Evolutionary conservation across 306 rosid species (phyloP), one percentile per base, ranked within the genome.

Genomic region (Mucuna pruriens): DNA sequence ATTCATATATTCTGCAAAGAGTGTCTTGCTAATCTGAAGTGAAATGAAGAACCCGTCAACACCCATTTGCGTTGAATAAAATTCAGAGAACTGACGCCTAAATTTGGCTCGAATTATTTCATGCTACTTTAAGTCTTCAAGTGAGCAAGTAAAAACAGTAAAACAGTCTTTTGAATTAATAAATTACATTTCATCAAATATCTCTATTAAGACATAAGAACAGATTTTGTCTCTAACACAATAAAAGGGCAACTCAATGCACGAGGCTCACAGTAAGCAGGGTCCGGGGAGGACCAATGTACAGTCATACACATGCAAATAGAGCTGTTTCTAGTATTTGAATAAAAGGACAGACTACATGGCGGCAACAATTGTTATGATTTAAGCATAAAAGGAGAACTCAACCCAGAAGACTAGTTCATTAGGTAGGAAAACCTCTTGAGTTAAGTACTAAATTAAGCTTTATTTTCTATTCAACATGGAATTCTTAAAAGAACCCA

Each of bases 11-110:
- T 90, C 97, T 45, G 82, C 88, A 63, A 89, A 86, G 67, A 95
- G 94, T 58, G 97, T 95, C 90, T 95, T 95, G 97, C 99, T 91
- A 75, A 93, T 89, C 99, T 95, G 95, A 31, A 62, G 36, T 64
- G 54, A 74, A 79, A 84, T 64, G 58, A 20, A 76, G 44, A 81
- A 64, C 48, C 33, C 36, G 55, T 81, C 40, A 87, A 80, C 33
- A 72, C 45, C 51, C 31, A 9, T 72, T 74, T 38, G 39, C 34
- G 46, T 20, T 29, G 40, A 78, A 49, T 63, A 51, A 33, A 76
- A 36, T 19, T 17, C 15, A 51, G 25, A 2, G 65, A 64, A 67
- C 52, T 40, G 51, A 40, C 60, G 75, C 71, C 57, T 69, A 78
- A 78, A 81, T 45, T 44, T 74, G 36, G 20, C 52, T 75, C 3